Conservation (phyloP, 106 monocot genomes). For the Vanilla planifolia region DNA sequence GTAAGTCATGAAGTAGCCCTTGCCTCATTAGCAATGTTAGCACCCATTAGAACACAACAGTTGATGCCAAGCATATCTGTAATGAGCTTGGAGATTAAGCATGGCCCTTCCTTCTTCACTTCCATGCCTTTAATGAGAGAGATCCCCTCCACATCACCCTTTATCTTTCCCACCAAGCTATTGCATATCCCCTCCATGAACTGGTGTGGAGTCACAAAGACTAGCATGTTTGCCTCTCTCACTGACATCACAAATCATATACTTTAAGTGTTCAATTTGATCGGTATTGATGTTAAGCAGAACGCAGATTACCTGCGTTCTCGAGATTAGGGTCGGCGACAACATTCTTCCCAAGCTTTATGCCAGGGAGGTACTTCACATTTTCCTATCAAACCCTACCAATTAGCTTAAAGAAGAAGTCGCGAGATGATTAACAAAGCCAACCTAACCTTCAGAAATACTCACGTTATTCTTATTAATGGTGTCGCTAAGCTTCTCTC, state of each 20-base stretch:
- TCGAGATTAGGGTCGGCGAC: slow-evolving; percentile 82
- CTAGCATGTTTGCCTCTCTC: slow-evolving; percentile 75
- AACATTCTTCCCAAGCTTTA: slow-evolving; percentile 81
- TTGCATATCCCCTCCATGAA: slow-evolving; percentile 74
- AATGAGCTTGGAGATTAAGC: slow-evolving; percentile 84
- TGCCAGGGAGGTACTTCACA: slow-evolving; percentile 80
- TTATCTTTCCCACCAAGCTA: slow-evolving; percentile 62
- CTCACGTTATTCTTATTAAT: slow-evolving; percentile 76
- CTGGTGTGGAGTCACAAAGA: slow-evolving; percentile 88
- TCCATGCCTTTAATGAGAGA: slow-evolving; percentile 98
- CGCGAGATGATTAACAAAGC: neutral
- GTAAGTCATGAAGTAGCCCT: slow-evolving; percentile 6
- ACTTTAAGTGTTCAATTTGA: neutral
- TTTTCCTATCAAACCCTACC: slow-evolving; percentile 62
- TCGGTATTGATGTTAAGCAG: neutral
- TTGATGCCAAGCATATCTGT: slow-evolving; percentile 63
- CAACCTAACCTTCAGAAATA: neutral
- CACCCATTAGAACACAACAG: slow-evolving; percentile 95
- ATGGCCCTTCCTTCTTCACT: slow-evolving; percentile 81
- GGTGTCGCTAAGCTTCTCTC: slow-evolving; percentile 62
- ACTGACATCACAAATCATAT: slow-evolving; percentile 26
- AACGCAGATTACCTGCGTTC: slow-evolving; percentile 46
- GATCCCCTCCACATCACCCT: slow-evolving; percentile 54
- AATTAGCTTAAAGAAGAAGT: neutral
- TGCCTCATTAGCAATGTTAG: slow-evolving; percentile 91